Conservation (phyloP, 495 filamentous ascomycete genomes). For the Tuber melanosporum region DNA sequence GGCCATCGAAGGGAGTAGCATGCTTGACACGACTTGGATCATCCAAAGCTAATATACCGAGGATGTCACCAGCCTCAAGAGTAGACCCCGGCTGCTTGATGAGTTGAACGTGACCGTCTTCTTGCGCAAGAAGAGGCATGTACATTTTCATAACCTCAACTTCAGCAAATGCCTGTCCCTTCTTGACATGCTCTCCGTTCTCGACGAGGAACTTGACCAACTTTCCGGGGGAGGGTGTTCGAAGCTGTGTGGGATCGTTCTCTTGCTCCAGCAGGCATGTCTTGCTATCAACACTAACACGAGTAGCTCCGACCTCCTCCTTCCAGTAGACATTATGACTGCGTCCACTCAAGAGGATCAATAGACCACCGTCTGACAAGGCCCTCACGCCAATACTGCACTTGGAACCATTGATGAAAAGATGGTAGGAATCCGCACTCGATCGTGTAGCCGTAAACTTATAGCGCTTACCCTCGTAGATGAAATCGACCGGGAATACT, state of each 20-base stretch:
- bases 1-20: constrained; percentile 88
- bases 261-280: constrained; percentile 97
- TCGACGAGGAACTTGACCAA: constrained; percentile 97
- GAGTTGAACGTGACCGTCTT: constrained; percentile 93
- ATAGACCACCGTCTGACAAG: constrained; percentile 87
- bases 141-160: constrained; percentile 99
- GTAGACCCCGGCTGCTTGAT: constrained; percentile 98
- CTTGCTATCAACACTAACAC: constrained; percentile 94
- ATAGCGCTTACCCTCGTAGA: constrained; percentile 92
- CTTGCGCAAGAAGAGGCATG: constrained; percentile 95
- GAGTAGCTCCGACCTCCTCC: constrained; percentile 91
- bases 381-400: constrained; percentile 89
- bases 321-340: constrained; percentile 99
- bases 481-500: constrained; percentile 96
- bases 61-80: constrained; percentile 95
- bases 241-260: constrained; percentile 96
- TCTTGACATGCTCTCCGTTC: constrained; percentile 88
- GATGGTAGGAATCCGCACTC: constrained; percentile 86
- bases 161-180: constrained; percentile 90
- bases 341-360: constrained; percentile 79
- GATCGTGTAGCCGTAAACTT: constrained; percentile 97
- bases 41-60: constrained; percentile 94
- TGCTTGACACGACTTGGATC: constrained; percentile 96
- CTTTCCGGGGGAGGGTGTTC: constrained; percentile 92
- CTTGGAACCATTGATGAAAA: constrained; percentile 99